Evolutionary conservation across 1,284 basidiomycete genomes (phyloP).

Genomic region (Marasmius tenuissimus): DNA sequence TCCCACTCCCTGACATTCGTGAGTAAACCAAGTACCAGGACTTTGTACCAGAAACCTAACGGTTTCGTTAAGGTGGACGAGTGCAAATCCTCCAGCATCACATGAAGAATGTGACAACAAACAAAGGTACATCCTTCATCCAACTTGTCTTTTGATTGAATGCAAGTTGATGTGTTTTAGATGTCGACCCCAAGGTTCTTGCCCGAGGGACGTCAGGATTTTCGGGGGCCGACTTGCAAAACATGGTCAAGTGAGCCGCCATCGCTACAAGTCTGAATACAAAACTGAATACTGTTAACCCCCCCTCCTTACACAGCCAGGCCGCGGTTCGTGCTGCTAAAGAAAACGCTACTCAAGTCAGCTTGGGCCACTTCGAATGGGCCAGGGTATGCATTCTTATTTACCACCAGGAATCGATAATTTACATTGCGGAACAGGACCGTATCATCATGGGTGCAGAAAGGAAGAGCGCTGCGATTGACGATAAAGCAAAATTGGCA

Average conservation of each 20-base stretch:
- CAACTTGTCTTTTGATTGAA: slow-evolving; percentile 1
- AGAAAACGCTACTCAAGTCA: slow-evolving; percentile 72
- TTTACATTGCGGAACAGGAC: slow-evolving; percentile 48
- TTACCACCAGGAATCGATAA: slow-evolving; percentile 4
- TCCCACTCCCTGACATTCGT: slow-evolving; percentile 85
- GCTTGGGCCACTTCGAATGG: slow-evolving; percentile 91
- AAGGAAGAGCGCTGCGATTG: slow-evolving; percentile 84
- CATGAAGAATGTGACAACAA: slow-evolving; percentile 76
- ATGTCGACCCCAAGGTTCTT: slow-evolving; percentile 81
- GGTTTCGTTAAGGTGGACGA: slow-evolving; percentile 46
- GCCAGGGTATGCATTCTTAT: slow-evolving; percentile 61
- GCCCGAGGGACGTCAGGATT: slow-evolving; percentile 91
- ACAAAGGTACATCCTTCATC: slow-evolving; percentile 44
- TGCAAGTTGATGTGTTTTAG: slow-evolving; percentile 29
- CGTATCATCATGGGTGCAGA: slow-evolving; percentile 95
- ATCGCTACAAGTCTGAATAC: not conserved
- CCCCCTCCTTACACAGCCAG: slow-evolving; percentile 44
- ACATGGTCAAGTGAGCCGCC: slow-evolving; percentile 81
- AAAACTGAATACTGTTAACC: not conserved
- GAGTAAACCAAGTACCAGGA: not conserved
- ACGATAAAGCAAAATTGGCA: slow-evolving; percentile 79
- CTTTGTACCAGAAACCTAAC: no score
- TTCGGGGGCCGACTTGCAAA: slow-evolving; percentile 91
- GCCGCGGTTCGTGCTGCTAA: slow-evolving; percentile 92
- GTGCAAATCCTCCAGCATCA: slow-evolving; percentile 89